Percentiles rank a stretch among this genome's conserved stretches.
These are phyloP conservation scores for Boletus sp. DNA, from an alignment of 768 basidiomycete genomes.

Conservation along the genomic window DNA sequence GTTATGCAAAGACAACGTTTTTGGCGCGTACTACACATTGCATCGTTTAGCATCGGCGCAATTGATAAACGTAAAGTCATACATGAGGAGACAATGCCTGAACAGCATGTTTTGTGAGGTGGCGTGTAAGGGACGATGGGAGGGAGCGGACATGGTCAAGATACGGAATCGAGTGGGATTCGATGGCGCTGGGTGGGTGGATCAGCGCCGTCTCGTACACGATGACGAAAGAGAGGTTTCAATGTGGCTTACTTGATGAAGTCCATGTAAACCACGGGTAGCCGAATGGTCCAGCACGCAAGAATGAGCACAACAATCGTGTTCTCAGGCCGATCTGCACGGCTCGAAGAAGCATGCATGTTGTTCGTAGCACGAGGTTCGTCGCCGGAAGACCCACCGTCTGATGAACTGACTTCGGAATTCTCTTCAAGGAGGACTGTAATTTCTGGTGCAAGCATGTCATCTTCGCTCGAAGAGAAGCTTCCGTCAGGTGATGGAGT, in stretches of 20 bases:
- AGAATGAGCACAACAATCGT: slow-evolving; percentile 70
- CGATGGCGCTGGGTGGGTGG: slow-evolving; percentile 55
- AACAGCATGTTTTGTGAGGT: slow-evolving; percentile 70
- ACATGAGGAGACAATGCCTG: slow-evolving; percentile 73
- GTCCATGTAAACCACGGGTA: slow-evolving; percentile 76
- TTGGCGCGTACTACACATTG: slow-evolving; percentile 60
- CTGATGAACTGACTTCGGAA: slow-evolving; percentile 35
- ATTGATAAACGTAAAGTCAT: slow-evolving; percentile 11
- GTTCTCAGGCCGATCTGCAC: slow-evolving; percentile 42
- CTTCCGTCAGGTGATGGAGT: slow-evolving; percentile 8
- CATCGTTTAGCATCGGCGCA: slow-evolving; percentile 12
- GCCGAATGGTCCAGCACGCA: slow-evolving; percentile 75
- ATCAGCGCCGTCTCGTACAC: slow-evolving; percentile 4
- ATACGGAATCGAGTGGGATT: slow-evolving; percentile 76
- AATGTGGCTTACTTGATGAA: slow-evolving; percentile 56
- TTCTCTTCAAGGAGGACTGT: slow-evolving; percentile 39
- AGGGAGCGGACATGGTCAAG: slow-evolving; percentile 66
- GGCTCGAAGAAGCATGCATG: slow-evolving; percentile 8
- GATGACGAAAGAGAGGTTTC: background rate
- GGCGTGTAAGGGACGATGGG: slow-evolving; percentile 57
- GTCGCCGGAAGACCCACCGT: slow-evolving; percentile 25
- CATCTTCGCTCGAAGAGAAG: slow-evolving; percentile 21
- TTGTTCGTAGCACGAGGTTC: slow-evolving; percentile 9
- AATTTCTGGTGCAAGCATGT: slow-evolving; percentile 35
- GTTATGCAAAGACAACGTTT: slow-evolving; percentile 53